A percentile compares a stretch with the other conserved stretches of the same genome.
These are phyloP conservation scores for Emydomyces testavorans DNA, from an alignment of 2,329 filamentous ascomycete species.

Conservation along the genomic window DNA sequence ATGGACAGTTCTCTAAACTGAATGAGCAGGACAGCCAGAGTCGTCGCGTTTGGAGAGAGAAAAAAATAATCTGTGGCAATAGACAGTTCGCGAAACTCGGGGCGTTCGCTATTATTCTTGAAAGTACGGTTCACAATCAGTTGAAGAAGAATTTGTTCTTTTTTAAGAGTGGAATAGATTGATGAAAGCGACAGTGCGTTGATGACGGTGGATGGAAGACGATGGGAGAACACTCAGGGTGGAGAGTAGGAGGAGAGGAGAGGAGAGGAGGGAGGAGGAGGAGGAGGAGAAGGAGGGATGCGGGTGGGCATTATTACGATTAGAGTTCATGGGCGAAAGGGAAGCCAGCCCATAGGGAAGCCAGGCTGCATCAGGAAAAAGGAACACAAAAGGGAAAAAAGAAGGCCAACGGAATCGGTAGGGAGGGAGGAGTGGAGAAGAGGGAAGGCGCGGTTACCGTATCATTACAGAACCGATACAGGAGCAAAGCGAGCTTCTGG, in stretches of 20 bases:
- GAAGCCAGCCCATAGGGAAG: too few species aligned
- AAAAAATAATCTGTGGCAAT: background rate
- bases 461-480: conserved; percentile 6
- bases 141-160: conserved; percentile 14
- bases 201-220: conserved; percentile 49
- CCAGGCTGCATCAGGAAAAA: conserved; percentile 4
- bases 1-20: background rate
- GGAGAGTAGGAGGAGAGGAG: background rate
- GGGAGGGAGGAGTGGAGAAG: conserved; percentile 12
- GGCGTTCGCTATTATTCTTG: background rate
- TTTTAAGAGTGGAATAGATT: background rate
- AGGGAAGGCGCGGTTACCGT: conserved; percentile 11
- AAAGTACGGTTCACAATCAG: too few species aligned
- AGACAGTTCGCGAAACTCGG: background rate
- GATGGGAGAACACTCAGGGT: conserved; percentile 33
- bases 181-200: too few species aligned
- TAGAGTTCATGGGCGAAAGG: conserved; percentile 10
- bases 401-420: conserved; percentile 10
- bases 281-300: conserved; percentile 16
- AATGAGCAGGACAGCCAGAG: background rate
- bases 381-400: conserved; percentile 7
- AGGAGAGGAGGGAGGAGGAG: conserved; percentile 32
- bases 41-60: background rate
- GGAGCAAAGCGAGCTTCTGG: background rate
- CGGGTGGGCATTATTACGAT: conserved; percentile 3